Conservation (phyloP, 176 grass and related monocot species). For the Carex littledalei region DNA sequence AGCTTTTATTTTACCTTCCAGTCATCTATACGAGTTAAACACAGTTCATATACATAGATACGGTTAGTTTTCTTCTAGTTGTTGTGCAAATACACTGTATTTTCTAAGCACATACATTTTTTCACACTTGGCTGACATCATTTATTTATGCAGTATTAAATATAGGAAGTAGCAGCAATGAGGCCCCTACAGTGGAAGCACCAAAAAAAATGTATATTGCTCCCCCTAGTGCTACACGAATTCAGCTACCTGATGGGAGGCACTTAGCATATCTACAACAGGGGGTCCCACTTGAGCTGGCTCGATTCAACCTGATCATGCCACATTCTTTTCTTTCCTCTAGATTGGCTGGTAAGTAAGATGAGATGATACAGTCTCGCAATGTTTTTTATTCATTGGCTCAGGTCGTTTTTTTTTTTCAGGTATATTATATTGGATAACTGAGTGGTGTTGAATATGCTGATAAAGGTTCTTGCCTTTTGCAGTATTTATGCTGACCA, state of each 20-base stretch:
- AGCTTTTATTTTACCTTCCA: neutral
- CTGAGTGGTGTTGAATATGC: neutral
- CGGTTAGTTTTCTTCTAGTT: neutral
- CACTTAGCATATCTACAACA: conserved; percentile 77
- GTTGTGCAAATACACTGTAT: neutral
- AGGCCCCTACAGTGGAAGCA: conserved; percentile 30
- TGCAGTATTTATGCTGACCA: neutral
- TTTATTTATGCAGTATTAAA: conserved; percentile 62
- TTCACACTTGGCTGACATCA: neutral
- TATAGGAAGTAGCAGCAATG: conserved; percentile 36
- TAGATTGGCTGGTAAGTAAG: conserved; percentile 60
- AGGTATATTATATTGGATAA: neutral
- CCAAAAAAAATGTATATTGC: conserved; percentile 76
- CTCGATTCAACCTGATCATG: conserved; percentile 78
- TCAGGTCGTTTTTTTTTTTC: neutral
- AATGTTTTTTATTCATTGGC: neutral
- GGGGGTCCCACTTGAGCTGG: conserved; percentile 53
- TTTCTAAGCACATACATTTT: neutral
- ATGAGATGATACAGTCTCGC: neutral
- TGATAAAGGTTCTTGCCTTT: neutral
- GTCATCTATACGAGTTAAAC: neutral
- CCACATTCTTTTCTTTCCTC: conserved; percentile 98
- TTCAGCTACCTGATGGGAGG: conserved; percentile 82
- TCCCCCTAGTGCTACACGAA: conserved; percentile 63
- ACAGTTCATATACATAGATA: neutral